Base-by-base conservation (phyloP, 441 rosid species). In the Caryocar brasiliense region DNA sequence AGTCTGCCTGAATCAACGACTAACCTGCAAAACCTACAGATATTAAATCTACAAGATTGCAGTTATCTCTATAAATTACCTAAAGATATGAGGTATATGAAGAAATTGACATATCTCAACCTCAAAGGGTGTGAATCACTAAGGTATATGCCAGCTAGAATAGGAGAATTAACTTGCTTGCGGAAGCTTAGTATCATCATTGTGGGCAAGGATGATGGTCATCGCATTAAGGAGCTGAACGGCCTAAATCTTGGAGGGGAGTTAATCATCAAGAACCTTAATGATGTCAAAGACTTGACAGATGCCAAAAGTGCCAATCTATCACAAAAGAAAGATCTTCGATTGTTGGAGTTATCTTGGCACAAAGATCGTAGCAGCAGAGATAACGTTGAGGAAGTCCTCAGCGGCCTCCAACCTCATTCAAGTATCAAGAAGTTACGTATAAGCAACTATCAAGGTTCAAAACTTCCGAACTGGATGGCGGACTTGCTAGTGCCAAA, bases 251-350 rank as follows among this genome's bases (percentile, higher is more conserved):
- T 62, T 36, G 57, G 7, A 5, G 49, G 49, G 7, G 15, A 34
- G 4, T 21, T 55, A 21, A 41, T 14, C 25, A 36, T 62, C 32
- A 21, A 48, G 33, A 13, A 28, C 9, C 51, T 62, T 35, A 52
- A 33, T 7, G 25, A 48, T 22, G 47, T 55, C 7, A 28, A 23
- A 22, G 25, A 13, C 8, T 10, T 13, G 19, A 21, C 17, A 20
- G 67, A 54, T 24, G 56, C 66, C 15, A 47, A n/a, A 7, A 33
- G 51, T 47, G 56, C 61, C 2, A 40, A 54, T 23, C 23, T 62
- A 34, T 23, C 28, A 6, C n/a, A 10, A 12, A 62, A 62, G 50
- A 13, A 28, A 12, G 21, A 49, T 40, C 57, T 62, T 4, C 13
- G 2, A 18, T 47, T 40, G 0, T 27, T 54, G 30, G 19, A n/a